Evolutionary conservation across 2,329 filamentous ascomycete genomes (phyloP).

Genomic region (Chaetomiaceae sp.): DNA sequence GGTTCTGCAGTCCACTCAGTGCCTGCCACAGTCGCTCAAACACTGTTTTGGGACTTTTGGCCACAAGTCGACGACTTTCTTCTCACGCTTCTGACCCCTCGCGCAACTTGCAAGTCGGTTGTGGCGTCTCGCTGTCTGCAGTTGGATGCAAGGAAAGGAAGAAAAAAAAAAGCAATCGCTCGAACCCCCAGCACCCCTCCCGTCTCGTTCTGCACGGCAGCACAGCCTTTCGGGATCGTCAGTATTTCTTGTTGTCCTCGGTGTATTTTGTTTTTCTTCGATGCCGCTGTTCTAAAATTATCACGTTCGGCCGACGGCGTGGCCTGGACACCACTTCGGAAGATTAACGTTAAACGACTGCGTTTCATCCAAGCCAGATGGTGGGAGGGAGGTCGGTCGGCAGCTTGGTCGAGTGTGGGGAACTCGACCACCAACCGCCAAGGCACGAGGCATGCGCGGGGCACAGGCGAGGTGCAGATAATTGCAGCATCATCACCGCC

Average conservation of each 20-base stretch:
- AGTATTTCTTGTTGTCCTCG: too few species aligned
- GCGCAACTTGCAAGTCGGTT: too few species aligned
- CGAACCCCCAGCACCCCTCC: background rate
- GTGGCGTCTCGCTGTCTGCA: too few species aligned
- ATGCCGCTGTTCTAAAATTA: conserved; percentile 13
- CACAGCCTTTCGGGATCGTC: too few species aligned
- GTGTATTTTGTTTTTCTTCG: too few species aligned
- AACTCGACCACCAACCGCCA: background rate
- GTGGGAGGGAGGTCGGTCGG: conserved; percentile 1
- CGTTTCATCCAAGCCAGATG: conserved; percentile 10
- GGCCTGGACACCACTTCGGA: conserved; percentile 7
- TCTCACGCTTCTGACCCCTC: too few species aligned
- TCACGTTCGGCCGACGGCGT: background rate
- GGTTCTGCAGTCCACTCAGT: background rate
- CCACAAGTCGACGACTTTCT: too few species aligned
- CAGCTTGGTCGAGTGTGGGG: conserved; percentile 12
- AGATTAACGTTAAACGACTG: conserved; percentile 14
- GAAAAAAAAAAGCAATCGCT: background rate
- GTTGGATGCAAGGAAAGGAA: too few species aligned
- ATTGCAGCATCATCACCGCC: background rate
- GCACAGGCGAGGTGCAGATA: background rate
- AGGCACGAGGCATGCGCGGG: background rate
- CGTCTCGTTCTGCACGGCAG: too few species aligned
- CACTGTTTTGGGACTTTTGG: background rate
- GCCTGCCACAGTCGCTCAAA: background rate